These are phyloP conservation scores for Biscutella auriculata DNA, from an alignment of 441 rosid genomes.

Conservation along the genomic window DNA sequence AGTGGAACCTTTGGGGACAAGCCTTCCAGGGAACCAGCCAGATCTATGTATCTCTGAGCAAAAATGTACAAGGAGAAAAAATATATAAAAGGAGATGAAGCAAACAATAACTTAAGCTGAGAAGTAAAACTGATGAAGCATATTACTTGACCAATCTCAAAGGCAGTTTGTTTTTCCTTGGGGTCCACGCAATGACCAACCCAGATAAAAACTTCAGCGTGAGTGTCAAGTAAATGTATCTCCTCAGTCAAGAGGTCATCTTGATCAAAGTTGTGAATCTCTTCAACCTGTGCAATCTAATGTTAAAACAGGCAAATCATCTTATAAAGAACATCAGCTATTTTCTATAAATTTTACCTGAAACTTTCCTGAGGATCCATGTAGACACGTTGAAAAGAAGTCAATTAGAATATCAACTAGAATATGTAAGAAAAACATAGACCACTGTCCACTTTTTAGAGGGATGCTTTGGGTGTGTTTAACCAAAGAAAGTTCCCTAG, in stretches of 20 bases:
- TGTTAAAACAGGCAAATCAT: constrained; percentile 11
- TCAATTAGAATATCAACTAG: constrained; percentile 23
- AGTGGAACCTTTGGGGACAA: constrained; percentile 73
- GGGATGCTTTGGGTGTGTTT: background rate
- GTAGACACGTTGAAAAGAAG: constrained; percentile 21
- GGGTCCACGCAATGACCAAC: constrained; percentile 82
- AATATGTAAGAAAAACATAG: constrained; percentile 3
- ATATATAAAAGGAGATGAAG: background rate
- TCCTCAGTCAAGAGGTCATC: constrained; percentile 96
- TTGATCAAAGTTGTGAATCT: constrained; percentile 83
- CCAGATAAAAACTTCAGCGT: constrained; percentile 96
- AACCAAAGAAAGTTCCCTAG: background rate
- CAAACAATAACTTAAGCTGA: background rate
- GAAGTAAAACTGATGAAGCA: constrained; percentile 4
- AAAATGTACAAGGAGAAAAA: constrained; percentile 19
- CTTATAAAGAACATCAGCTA: constrained; percentile 11
- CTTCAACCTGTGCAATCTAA: constrained; percentile 65
- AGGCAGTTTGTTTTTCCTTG: constrained; percentile 81
- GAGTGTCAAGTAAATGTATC: constrained; percentile 79
- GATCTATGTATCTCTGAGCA: constrained; percentile 69
- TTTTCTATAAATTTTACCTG: constrained; percentile 46
- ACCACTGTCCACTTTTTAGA: background rate
- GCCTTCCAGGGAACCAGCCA: constrained; percentile 75
- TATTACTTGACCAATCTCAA: constrained; percentile 86
- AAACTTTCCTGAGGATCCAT: constrained; percentile 64